Conservation (phyloP, 805 yeast genomes). For the Wickerhamiella bombiphila region DNA sequence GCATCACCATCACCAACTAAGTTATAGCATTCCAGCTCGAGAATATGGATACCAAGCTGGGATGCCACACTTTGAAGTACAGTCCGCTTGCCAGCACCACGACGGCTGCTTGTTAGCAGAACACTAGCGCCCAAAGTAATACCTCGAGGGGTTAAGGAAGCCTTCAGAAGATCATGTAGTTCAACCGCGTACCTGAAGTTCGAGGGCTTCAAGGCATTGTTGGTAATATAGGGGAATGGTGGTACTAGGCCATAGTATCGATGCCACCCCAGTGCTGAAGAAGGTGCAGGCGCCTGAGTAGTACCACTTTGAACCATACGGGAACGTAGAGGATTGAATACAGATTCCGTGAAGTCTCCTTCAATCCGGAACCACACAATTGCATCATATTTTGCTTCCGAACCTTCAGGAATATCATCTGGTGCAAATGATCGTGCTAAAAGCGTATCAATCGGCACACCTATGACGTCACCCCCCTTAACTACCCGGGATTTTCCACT, state of each 20-base stretch:
- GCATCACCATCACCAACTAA: conserved; percentile 55
- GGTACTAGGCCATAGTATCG: conserved; percentile 33
- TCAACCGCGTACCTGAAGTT: conserved; percentile 36
- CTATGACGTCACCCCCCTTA: conserved; percentile 50
- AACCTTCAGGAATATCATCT: not conserved
- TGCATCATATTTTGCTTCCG: conserved; percentile 35
- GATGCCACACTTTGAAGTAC: conserved; percentile 40
- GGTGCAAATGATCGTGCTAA: conserved; percentile 31
- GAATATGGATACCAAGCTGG: conserved; percentile 48
- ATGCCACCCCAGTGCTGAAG: conserved; percentile 29
- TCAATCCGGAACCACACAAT: conserved; percentile 73
- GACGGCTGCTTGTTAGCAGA: conserved; percentile 48
- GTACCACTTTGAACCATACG: conserved; percentile 57
- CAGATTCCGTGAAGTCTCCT: conserved; percentile 22
- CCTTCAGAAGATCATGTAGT: conserved; percentile 38
- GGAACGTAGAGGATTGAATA: conserved; percentile 55
- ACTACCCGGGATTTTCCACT: conserved; percentile 38
- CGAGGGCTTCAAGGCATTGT: conserved; percentile 27
- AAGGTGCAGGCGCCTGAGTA: conserved; percentile 23
- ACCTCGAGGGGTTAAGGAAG: conserved; percentile 26
- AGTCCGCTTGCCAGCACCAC: conserved; percentile 70
- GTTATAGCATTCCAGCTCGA: conserved; percentile 58
- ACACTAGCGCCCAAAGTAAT: conserved; percentile 43
- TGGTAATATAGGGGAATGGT: conserved; percentile 12
- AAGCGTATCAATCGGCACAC: conserved; percentile 60